These are phyloP conservation scores for Fusarium marasasianum DNA, from an alignment of 2,329 filamentous ascomycete species.

Conservation along the genomic window DNA sequence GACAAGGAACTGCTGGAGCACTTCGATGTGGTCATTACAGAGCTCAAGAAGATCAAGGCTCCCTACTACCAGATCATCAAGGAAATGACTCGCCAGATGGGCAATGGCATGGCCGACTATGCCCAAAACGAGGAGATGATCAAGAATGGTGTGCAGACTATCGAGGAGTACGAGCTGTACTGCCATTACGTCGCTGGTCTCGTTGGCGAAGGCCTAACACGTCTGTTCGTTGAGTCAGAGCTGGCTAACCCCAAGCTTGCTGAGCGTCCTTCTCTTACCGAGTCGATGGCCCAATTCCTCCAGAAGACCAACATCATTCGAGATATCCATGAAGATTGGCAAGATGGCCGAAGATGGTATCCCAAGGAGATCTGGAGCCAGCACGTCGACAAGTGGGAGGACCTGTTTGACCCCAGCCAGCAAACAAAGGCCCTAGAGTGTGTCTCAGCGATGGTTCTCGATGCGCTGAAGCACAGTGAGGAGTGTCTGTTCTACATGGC, in stretches of 20 bases:
- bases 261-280: slow-evolving; percentile 81
- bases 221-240: slow-evolving; percentile 86
- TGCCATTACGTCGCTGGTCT: slow-evolving; percentile 98
- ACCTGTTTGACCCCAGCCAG: slow-evolving; percentile 86
- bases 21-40: slow-evolving; percentile 85
- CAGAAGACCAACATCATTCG: slow-evolving; percentile 99
- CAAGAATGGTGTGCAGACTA: slow-evolving; percentile 79
- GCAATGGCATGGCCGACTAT: slow-evolving; percentile 98
- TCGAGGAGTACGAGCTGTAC: slow-evolving; percentile 94
- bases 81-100: slow-evolving; percentile 95
- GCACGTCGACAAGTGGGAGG: slow-evolving; percentile 88
- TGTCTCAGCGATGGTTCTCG: slow-evolving; percentile 93
- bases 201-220: slow-evolving; percentile 93
- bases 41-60: slow-evolving; percentile 89
- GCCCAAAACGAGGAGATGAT: slow-evolving; percentile 84
- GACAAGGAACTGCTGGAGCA: slow-evolving; percentile 91
- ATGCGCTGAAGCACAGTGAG: slow-evolving; percentile 85
- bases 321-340: slow-evolving; percentile 88
- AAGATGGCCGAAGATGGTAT: slow-evolving; percentile 91
- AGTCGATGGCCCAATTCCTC: slow-evolving; percentile 96
- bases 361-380: slow-evolving; percentile 97
- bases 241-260: slow-evolving; percentile 88
- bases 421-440: slow-evolving; percentile 82
- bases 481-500: slow-evolving; percentile 99
- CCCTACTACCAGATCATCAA: slow-evolving; percentile 87